Evolutionary conservation across 345 rosid species (phyloP).

Genomic region (Anastatica hierochuntica): DNA sequence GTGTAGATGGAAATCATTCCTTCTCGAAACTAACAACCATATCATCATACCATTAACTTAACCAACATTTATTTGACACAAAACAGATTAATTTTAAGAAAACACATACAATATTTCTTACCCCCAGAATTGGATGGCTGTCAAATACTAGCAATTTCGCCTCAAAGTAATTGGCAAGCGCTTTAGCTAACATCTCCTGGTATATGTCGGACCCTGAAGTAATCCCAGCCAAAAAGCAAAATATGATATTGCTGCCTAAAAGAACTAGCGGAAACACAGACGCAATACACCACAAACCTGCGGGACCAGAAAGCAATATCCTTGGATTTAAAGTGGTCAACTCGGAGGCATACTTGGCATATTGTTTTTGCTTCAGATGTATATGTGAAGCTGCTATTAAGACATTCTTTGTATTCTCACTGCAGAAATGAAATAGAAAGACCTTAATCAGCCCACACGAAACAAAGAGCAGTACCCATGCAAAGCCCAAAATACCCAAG

Average conservation of each 20-base stretch:
- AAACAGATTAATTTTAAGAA: neutral
- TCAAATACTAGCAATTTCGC: conserved; percentile 71
- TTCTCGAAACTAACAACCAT: neutral
- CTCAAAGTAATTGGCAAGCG: conserved; percentile 74
- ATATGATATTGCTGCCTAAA: conserved; percentile 7
- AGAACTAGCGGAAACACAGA: conserved; percentile 3
- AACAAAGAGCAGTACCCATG: too few relatives aligned
- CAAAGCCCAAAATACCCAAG: too few relatives aligned
- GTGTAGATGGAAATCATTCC: neutral
- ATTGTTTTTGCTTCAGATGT: conserved; percentile 74
- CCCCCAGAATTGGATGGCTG: conserved; percentile 66
- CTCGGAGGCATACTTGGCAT: conserved; percentile 62
- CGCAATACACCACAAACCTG: conserved; percentile 41
- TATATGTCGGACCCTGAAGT: conserved; percentile 85
- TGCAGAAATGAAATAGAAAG: conserved; percentile 24
- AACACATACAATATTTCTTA: conserved; percentile 38
- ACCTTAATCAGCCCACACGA: too few relatives aligned
- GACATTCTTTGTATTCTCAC: conserved; percentile 71
- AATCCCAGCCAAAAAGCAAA: conserved; percentile 3
- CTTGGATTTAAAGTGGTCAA: conserved; percentile 68
- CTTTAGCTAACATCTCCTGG: conserved; percentile 80
- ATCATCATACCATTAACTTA: too few relatives aligned
- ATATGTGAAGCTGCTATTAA: conserved; percentile 69
- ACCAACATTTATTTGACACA: too few relatives aligned
- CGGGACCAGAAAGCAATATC: conserved; percentile 90